Conservation (phyloP, 257 asterid species). For the Primulina huaijiensis region DNA sequence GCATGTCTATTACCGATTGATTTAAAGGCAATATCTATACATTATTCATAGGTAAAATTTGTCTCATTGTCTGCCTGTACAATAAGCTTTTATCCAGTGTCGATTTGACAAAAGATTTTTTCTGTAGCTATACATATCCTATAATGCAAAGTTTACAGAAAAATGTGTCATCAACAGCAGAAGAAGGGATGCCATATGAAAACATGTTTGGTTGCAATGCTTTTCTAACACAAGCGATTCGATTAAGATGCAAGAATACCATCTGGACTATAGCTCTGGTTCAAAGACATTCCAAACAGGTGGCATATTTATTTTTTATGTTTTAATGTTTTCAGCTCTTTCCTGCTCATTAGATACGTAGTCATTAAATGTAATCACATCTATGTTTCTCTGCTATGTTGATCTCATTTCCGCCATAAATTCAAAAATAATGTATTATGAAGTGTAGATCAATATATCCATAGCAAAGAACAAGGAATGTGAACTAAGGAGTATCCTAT, state of each 20-base stretch:
- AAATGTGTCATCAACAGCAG: slow-evolving; percentile 65
- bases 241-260: slow-evolving; percentile 84
- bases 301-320: slow-evolving; percentile 7
- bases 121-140: slow-evolving; percentile 92
- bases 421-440: too few relatives aligned
- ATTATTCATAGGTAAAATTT: slow-evolving; percentile 22
- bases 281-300: slow-evolving; percentile 96
- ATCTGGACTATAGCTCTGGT: slow-evolving; percentile 95
- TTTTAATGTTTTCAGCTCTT: slow-evolving; percentile 26
- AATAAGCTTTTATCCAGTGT: slow-evolving; percentile 97
- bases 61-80: slow-evolving; percentile 58
- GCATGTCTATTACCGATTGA: slow-evolving; percentile 17
- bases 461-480: not conserved
- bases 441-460: not conserved
- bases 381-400: slow-evolving; percentile 14
- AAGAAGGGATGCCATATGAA: slow-evolving; percentile 86
- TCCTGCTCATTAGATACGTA: not conserved
- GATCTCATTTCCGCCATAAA: not conserved
- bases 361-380: not conserved
- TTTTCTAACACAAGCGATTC: slow-evolving; percentile 75
- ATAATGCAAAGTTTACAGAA: slow-evolving; percentile 91
- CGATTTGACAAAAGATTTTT: slow-evolving; percentile 93
- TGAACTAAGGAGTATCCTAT: not conserved
- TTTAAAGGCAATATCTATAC: slow-evolving; percentile 7
- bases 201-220: slow-evolving; percentile 98